Conservation (phyloP, 2,329 filamentous ascomycete genomes). For the Fusarium anguioides region DNA sequence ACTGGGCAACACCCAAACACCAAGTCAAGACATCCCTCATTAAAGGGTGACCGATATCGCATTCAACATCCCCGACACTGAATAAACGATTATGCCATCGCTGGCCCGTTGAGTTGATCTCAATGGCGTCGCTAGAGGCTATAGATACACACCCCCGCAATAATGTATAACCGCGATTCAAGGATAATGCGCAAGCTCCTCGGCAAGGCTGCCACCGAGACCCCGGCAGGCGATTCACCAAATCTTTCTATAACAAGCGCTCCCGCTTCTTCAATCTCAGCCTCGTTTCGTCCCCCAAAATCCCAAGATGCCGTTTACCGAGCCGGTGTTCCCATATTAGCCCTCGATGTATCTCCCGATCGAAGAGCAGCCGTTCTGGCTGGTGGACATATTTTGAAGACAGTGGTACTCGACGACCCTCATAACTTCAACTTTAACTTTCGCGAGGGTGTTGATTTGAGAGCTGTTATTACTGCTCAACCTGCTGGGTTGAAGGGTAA, state of each 20-base stretch:
- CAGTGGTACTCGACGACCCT: constrained; percentile 64
- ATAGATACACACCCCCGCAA: constrained; percentile 44
- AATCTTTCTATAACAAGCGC: constrained; percentile 59
- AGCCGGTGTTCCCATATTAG: constrained; percentile 64
- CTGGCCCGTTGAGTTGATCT: constrained; percentile 22
- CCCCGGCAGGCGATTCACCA: constrained; percentile 54
- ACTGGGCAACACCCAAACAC: constrained; percentile 9
- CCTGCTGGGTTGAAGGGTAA: constrained; percentile 55
- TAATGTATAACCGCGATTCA: constrained; percentile 65
- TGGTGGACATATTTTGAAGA: constrained; percentile 70
- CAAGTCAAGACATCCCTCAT: neutral
- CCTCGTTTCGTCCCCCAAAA: constrained; percentile 62
- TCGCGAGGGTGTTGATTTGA: constrained; percentile 68
- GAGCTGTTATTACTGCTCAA: constrained; percentile 63
- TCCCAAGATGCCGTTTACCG: constrained; percentile 67
- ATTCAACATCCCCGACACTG: neutral
- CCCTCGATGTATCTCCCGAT: constrained; percentile 69
- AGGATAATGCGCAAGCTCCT: constrained; percentile 71
- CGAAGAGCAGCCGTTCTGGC: constrained; percentile 66
- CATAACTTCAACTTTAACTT: constrained; percentile 55
- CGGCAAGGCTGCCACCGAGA: constrained; percentile 63
- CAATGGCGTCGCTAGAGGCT: constrained; percentile 51
- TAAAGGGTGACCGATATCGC: constrained; percentile 1
- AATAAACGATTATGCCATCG: constrained; percentile 26
- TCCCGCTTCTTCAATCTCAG: constrained; percentile 49